These are phyloP conservation scores for Xerocomus spinulosus DNA, from an alignment of 768 basidiomycete species.

Conservation along the genomic window DNA sequence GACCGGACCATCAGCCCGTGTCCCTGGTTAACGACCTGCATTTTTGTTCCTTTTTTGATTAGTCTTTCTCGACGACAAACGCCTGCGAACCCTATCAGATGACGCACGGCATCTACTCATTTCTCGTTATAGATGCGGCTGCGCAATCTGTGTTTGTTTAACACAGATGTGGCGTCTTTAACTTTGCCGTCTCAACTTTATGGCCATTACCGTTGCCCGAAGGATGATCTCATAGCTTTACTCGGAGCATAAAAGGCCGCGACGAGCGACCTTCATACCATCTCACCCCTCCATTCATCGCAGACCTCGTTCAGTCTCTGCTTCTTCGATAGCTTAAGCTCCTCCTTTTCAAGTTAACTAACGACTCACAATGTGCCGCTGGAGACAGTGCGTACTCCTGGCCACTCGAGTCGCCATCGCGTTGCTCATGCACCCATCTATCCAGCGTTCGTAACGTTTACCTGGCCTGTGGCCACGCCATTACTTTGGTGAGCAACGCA, in stretches of 20 bases:
- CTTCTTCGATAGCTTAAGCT: constrained; percentile 4
- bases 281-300: background rate
- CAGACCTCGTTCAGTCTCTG: background rate
- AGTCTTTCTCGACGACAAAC: constrained; percentile 35
- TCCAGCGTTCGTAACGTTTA: constrained; percentile 46
- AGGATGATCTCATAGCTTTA: constrained; percentile 25
- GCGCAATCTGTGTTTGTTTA: constrained; percentile 28
- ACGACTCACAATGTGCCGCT: constrained; percentile 43
- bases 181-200: constrained; percentile 18
- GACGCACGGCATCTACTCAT: constrained; percentile 26
- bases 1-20: constrained; percentile 15
- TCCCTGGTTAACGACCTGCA: constrained; percentile 10
- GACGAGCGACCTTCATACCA: constrained; percentile 9
- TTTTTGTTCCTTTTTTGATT: constrained; percentile 28
- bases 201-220: constrained; percentile 15
- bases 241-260: constrained; percentile 25
- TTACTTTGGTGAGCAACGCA: constrained; percentile 37
- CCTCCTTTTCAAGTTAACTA: background rate
- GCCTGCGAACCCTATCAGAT: constrained; percentile 35
- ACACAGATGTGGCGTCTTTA: constrained; percentile 22
- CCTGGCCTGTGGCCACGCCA: constrained; percentile 43
- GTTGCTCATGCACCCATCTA: background rate
- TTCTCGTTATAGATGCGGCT: constrained; percentile 23
- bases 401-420: background rate
- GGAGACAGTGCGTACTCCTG: constrained; percentile 44